Base-by-base conservation (phyloP, 2,329 filamentous ascomycete genomes). In the Penicillium corylophilum region DNA sequence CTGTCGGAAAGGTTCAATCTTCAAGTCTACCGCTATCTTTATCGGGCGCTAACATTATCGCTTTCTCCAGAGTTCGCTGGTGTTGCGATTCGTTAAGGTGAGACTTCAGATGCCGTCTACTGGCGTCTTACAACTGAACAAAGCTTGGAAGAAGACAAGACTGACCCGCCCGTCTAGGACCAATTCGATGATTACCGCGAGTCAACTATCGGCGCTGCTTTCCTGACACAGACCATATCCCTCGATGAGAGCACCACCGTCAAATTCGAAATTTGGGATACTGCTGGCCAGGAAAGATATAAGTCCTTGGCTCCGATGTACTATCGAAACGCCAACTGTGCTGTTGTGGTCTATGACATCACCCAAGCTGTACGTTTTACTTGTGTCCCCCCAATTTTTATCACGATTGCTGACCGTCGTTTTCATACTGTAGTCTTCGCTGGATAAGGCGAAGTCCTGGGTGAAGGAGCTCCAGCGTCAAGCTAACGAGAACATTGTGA, bases 191-290 rank as follows among this genome's bases (percentile, higher is more conserved):
- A 89, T 75, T 96, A 96, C 80, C 86, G 92, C 76, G 93, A 96
- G 85, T 96, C 92, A 50, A 96, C 93, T 57, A 96, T 96, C 77
- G 93, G 94, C 75, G 94, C 95, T 65, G 95, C 95, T 63, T 99
- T 99, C 82, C 84, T 99, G 63, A 99, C 94, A 67, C 94, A 99
- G 77, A 99, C 94, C 64, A 96, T 99, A 73, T 93, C 93, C 52
- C 88, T 99, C 75, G 93, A 97, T 73, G 94, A 97, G 71, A 94
- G 86, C 76, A 97, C 94, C 54, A 99, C 94, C 50, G 93, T 99
- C 76, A 99, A 99, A 81, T 99, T 99, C 70, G 94, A 99, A 77
- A 99, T 99, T 71, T 99, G 94, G 92, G 92, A 96, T 76, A 99
- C 94, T 9, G 94, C 94, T 58, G 94, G 94, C 59, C 94, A 99